Evolutionary conservation across 768 basidiomycete species (phyloP), one percentile per base, ranked within the genome.

Genomic region (Dictyophora rubrovolvata): DNA sequence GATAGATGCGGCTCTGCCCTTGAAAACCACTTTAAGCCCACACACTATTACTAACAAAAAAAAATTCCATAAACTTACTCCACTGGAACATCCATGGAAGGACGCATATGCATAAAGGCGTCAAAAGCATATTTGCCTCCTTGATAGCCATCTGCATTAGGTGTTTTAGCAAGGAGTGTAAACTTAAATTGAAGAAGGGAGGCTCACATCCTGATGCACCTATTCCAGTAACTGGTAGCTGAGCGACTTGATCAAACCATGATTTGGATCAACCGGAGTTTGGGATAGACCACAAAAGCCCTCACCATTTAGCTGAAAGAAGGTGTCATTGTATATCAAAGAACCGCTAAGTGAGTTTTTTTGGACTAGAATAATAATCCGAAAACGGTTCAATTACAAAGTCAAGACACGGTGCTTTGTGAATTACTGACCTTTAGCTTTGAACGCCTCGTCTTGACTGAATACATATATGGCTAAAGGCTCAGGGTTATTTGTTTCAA

Each of bases 381-480:
- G 28, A 28, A 28, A 2, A 28, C 28, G 4, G 28, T 28, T 28
- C 28, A 28, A 28, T 28, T 22, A 18, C 22, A 60, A 17, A 58
- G 47, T 36, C 17, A 51, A 53, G 2, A 33, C 42, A 22, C 42
- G 14, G 12, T 35, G 1, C 22, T 14, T 28, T 6, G 33, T 21
- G 7, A 28, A 28, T 28, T 28, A 28, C 70, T 23, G 55, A 83
- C 87, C 81, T 70, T 84, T 85, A 20, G 74, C 68, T 71, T 88
- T 88, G 66, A 85, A 75, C 16, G 69, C 69, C 1, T 74, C 61
- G 62, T 85, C 79, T 60, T 79, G 72, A 1, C 86, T 77, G 70
- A 93, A 93, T 35, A 89, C 81, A 65, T 93, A 92, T 7, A 93
- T 69, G 1, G 83, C 80, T n/a, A 93, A 77, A 6, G 92, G 88